Evolutionary conservation across 164 flowering plant genomes (phyloP).

Genomic region (Berberis vulgaris): DNA sequence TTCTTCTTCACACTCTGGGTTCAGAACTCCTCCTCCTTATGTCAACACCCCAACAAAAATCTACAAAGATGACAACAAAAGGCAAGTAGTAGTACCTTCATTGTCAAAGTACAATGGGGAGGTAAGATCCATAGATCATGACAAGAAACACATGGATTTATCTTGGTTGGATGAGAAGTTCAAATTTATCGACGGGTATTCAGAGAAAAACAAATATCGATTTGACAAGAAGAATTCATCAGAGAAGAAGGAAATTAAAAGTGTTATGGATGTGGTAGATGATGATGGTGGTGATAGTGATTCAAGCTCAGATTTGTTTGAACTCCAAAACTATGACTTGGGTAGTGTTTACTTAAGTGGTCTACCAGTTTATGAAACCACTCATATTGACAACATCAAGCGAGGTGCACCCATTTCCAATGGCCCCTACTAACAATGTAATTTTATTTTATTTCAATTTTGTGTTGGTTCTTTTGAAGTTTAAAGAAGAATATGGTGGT

Average conservation of each 20-base stretch:
- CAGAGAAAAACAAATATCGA: slow-evolving; percentile 20
- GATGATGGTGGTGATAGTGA: slow-evolving; percentile 79
- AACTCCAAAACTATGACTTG: slow-evolving; percentile 65
- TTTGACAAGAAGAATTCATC: slow-evolving; percentile 17
- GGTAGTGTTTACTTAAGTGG: slow-evolving; percentile 43
- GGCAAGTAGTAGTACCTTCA: slow-evolving; percentile 10
- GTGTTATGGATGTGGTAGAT: slow-evolving; percentile 12
- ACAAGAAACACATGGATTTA: slow-evolving; percentile 19
- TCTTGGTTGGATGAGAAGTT: slow-evolving; percentile 35
- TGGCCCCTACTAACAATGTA: slow-evolving; percentile 9
- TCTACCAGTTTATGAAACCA: slow-evolving; percentile 79
- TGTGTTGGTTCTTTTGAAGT: too few relatives aligned
- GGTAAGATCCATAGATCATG: slow-evolving; percentile 13
- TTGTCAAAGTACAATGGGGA: slow-evolving; percentile 14
- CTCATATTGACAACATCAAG: slow-evolving; percentile 57
- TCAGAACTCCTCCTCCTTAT: slow-evolving; percentile 53
- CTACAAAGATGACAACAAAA: slow-evolving; percentile 24
- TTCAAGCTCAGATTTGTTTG: slow-evolving; percentile 94
- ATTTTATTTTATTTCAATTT: too few relatives aligned
- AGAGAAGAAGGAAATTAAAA: slow-evolving; percentile 22
- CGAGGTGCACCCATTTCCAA: slow-evolving; percentile 39
- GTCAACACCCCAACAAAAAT: slow-evolving; percentile 33
- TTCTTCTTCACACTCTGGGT: slow-evolving; percentile 42
- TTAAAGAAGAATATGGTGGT: too few relatives aligned
- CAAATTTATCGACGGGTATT: slow-evolving; percentile 20